Conservation (phyloP, 345 rosid genomes). For the Excoecaria cochinchinensis region DNA sequence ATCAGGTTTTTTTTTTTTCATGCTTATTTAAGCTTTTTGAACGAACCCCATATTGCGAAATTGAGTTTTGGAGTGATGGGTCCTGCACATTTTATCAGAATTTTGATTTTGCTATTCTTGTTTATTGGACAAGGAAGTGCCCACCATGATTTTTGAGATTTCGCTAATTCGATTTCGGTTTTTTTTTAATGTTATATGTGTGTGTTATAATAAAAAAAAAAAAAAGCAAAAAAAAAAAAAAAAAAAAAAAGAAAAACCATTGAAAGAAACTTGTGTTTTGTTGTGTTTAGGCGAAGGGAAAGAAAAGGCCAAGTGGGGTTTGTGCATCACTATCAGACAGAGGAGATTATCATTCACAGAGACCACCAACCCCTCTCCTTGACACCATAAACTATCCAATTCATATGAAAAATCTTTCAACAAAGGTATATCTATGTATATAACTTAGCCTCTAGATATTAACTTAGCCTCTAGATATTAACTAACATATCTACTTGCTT, state of each 20-base stretch:
- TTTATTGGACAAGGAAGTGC: slow-evolving; percentile 1
- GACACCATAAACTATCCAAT: slow-evolving; percentile 92
- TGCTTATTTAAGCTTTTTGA: slow-evolving; percentile 8
- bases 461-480: too few relatives aligned
- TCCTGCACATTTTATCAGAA: slow-evolving; percentile 14
- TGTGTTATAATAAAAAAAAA: too few relatives aligned
- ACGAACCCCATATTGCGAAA: slow-evolving; percentile 5
- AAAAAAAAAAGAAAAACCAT: neutral
- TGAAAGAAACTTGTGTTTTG: slow-evolving; percentile 28
- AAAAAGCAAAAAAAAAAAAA: neutral
- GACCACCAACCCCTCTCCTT: slow-evolving; percentile 86
- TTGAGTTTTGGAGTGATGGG: slow-evolving; percentile 9
- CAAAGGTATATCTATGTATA: slow-evolving; percentile 43
- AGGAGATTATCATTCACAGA: slow-evolving; percentile 66
- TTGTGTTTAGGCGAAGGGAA: slow-evolving; percentile 42
- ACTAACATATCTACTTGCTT: neutral
- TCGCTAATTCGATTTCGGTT: too few relatives aligned
- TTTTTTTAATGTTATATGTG: neutral
- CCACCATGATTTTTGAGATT: neutral
- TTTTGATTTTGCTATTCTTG: neutral
- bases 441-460: too few relatives aligned
- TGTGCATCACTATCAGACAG: slow-evolving; percentile 76
- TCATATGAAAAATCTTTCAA: slow-evolving; percentile 91
- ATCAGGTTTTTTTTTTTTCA: slow-evolving; percentile 34
- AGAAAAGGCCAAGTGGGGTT: slow-evolving; percentile 50